Conservation (phyloP, 495 filamentous ascomycete genomes). For the Penicillium cosmopolitanum region DNA sequence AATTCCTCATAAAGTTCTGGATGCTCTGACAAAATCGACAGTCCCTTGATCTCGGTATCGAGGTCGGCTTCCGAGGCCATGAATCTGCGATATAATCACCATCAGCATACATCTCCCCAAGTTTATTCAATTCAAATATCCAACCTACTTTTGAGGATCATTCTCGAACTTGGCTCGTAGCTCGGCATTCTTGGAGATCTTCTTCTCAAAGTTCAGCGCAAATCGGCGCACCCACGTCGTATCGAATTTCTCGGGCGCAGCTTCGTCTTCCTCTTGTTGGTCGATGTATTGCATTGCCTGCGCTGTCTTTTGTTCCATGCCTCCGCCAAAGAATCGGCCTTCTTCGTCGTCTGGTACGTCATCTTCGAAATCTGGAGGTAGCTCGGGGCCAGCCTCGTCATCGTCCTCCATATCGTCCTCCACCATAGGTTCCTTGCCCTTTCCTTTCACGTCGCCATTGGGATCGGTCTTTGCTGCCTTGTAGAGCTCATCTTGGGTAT, state of each 20-base stretch:
- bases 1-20: slow-evolving; percentile 85
- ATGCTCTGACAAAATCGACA: slow-evolving; percentile 88
- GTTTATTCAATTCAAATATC: neutral
- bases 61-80: slow-evolving; percentile 89
- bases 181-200: slow-evolving; percentile 90
- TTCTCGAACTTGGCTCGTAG: slow-evolving; percentile 84
- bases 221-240: slow-evolving; percentile 79
- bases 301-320: slow-evolving; percentile 77
- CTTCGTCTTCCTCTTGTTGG: slow-evolving; percentile 61
- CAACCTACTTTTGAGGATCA: slow-evolving; percentile 79
- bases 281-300: slow-evolving; percentile 93
- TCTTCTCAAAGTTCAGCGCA: slow-evolving; percentile 86
- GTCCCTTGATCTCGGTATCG: slow-evolving; percentile 84
- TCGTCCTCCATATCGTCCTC: slow-evolving; percentile 67
- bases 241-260: slow-evolving; percentile 77
- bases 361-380: slow-evolving; percentile 66
- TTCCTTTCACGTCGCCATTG: slow-evolving; percentile 63
- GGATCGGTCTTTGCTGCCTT: slow-evolving; percentile 79
- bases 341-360: slow-evolving; percentile 79
- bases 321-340: slow-evolving; percentile 93
- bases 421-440: slow-evolving; percentile 60
- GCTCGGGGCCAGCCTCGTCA: slow-evolving; percentile 67
- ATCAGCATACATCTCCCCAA: neutral
- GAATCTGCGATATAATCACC: slow-evolving; percentile 49
- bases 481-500: slow-evolving; percentile 67